These are phyloP conservation scores for Davidsoniella eucalypti DNA, from an alignment of 2,329 filamentous ascomycete genomes.

Conservation along the genomic window DNA sequence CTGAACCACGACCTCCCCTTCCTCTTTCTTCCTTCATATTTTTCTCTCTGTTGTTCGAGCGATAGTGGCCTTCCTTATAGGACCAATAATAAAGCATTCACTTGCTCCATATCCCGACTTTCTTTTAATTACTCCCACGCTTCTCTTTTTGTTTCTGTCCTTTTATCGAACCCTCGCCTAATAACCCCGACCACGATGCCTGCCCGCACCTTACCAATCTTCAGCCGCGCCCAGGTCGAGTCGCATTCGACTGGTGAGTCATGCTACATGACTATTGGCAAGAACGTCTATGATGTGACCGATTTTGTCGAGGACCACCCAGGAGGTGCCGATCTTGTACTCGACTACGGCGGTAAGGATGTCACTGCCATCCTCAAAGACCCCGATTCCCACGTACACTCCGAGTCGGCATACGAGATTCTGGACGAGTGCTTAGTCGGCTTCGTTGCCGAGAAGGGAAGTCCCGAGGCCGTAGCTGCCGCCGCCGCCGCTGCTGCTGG, in stretches of 20 bases:
- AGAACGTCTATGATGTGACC: slow-evolving; percentile 89
- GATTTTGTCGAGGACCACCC: slow-evolving; percentile 82
- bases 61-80: background rate
- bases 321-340: slow-evolving; percentile 71
- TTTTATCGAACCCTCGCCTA: background rate
- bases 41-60: slow-evolving; percentile 4
- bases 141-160: background rate
- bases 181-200: slow-evolving; percentile 36
- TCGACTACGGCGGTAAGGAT: slow-evolving; percentile 59
- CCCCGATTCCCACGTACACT: slow-evolving; percentile 54
- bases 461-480: slow-evolving; percentile 15
- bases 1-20: background rate
- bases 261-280: slow-evolving; percentile 83
- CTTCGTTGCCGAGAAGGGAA: slow-evolving; percentile 16
- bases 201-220: slow-evolving; percentile 52
- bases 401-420: slow-evolving; percentile 63
- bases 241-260: slow-evolving; percentile 64
- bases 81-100: too few species aligned
- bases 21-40: background rate
- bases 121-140: background rate
- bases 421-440: slow-evolving; percentile 14
- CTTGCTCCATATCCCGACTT: background rate
- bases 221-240: slow-evolving; percentile 66
- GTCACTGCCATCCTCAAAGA: slow-evolving; percentile 39
- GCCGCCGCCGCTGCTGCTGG: slow-evolving; percentile 15